Conservation (phyloP, 106 monocot genomes). For the Amphibolis antarctica region DNA sequence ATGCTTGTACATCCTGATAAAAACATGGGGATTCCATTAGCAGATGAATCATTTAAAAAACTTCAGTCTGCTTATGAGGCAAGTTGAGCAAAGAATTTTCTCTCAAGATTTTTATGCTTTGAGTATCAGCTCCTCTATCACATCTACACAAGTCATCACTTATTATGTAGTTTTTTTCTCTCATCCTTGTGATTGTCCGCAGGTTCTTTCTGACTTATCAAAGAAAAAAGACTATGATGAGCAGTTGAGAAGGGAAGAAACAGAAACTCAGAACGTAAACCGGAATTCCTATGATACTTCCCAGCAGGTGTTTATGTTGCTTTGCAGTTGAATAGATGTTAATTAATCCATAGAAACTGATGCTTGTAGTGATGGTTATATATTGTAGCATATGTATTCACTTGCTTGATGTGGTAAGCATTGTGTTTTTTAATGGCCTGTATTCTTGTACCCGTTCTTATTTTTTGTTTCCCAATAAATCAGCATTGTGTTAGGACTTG, state of each 20-base stretch:
- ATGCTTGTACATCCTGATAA: constrained; percentile 98
- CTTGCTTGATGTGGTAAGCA: not conserved
- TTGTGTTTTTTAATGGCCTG: not conserved
- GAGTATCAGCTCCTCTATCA: not conserved
- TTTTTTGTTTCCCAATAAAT: no score
- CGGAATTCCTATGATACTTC: constrained; percentile 35
- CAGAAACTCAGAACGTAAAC: constrained; percentile 38
- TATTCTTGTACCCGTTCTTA: not conserved
- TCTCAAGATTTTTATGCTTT: not conserved
- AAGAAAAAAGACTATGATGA: constrained; percentile 93
- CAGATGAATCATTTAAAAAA: constrained; percentile 90
- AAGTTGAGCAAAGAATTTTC: constrained; percentile 7
- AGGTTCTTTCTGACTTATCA: constrained; percentile 78
- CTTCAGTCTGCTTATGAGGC: constrained; percentile 95
- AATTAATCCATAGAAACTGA: not conserved
- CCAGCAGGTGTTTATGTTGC: constrained; percentile 38
- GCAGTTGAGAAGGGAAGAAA: constrained; percentile 73
- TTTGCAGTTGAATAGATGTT: not conserved
- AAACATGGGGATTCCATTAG: constrained; percentile 82
- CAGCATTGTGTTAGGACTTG: no score
- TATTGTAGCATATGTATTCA: not conserved
- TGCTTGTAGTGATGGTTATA: not conserved
- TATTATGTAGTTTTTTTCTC: not conserved
- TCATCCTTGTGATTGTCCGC: constrained; percentile 1
- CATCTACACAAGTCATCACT: not conserved